Evolutionary conservation across 2,329 filamentous ascomycete genomes (phyloP), one percentile per base, ranked within the genome.

Genomic region (Aspergillus ochraceus): DNA sequence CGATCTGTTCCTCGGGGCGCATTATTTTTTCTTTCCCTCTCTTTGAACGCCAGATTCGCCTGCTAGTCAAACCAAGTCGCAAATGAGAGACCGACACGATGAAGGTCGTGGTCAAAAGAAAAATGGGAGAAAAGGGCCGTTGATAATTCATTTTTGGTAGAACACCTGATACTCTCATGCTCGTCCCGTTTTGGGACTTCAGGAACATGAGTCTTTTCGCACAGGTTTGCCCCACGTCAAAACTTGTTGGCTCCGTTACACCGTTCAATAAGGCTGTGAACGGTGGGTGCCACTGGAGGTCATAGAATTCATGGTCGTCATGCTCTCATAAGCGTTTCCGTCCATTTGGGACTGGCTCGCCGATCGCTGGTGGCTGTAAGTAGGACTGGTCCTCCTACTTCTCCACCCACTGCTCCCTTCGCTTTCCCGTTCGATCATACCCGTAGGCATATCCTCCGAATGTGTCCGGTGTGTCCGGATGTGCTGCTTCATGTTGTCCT

Each of bases 401-500:
- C 54, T 53, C 57, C 62, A 61, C 26, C 59, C 55, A 12, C 55
- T 55, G 36, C 42, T 62, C 39, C 53, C 52, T 20, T 65, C 66
- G 12, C 49, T 56, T 2, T 63, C 64, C 22, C 64, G 58, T 14
- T 64, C 60, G n/a, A 57, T 52, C 6, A 58, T 58, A 5, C 51
- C 59, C 10, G 68, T 66, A 6, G 68, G 68, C 64, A 70, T 70
- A 2, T 75, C 73, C 20, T 76, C 70, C 0, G 72, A 74, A 49
- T 72, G 71, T 0, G 70, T 72, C 39, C 76, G 73, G 70, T 88
- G 86, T 0, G 86, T 88, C 39, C 86, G 80, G 49, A 86, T 85
- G 66, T 88, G 86, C 71, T 88, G 86, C 73, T 88, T 87, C 86
- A 88, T 88, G 73, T 88, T 88, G 76, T 88, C 86, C 69, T 88